phyloP scores from a whole-genome alignment of 208 protist species.

The Sergeia podlipaevii region DNA sequence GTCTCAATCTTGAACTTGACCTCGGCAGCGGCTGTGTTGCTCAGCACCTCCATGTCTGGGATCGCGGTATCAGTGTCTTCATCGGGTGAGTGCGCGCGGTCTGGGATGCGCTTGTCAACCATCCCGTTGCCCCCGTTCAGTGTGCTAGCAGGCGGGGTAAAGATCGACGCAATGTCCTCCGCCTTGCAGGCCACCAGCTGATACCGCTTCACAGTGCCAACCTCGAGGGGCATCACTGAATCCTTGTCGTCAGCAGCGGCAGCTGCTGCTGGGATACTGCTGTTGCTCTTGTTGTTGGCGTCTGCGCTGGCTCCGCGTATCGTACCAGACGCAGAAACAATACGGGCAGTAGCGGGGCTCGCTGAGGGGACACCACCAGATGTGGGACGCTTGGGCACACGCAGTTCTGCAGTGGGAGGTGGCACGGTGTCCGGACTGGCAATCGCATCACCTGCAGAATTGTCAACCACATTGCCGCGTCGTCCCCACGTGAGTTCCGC shows the following conservation, averaged over 20 bases:
- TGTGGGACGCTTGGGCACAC: too few relatives aligned
- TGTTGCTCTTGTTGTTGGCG: background rate
- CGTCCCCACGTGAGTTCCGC: constrained; percentile 41
- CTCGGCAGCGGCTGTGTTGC: background rate
- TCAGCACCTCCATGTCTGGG: constrained; percentile 32
- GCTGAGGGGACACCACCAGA: too few relatives aligned
- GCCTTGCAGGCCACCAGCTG: constrained; percentile 40
- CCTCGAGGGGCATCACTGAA: constrained; percentile 1
- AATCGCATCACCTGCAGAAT: background rate
- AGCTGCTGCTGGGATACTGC: background rate
- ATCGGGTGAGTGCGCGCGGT: constrained; percentile 4
- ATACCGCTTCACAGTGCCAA: constrained; percentile 31
- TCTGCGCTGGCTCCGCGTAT: background rate
- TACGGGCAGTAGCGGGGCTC: too few relatives aligned
- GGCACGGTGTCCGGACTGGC: constrained; percentile 3
- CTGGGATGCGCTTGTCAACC: constrained; percentile 8
- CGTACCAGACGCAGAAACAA: too few relatives aligned
- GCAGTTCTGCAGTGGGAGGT: constrained; percentile 11
- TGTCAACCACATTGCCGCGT: too few relatives aligned
- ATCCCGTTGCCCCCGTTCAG: background rate
- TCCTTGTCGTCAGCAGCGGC: background rate
- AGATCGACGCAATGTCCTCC: constrained; percentile 16
- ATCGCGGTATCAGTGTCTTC: constrained; percentile 14
- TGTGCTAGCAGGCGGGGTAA: background rate
- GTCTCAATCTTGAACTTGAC: constrained; percentile 8